These are phyloP conservation scores for Shiraia sp. DNA, from an alignment of 2,329 filamentous ascomycete species.

Conservation along the genomic window DNA sequence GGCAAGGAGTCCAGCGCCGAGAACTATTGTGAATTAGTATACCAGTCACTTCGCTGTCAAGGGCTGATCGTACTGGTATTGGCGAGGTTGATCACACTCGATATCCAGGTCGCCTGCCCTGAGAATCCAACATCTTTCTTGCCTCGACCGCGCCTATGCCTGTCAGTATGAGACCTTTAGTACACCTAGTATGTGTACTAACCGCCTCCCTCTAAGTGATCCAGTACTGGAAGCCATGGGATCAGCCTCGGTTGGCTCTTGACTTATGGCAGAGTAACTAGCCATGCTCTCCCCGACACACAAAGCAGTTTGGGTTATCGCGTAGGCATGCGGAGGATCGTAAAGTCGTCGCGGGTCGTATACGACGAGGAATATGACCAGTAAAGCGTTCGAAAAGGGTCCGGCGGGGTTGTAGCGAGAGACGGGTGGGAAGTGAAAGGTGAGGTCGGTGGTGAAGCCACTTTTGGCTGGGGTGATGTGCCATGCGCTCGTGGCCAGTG, in stretches of 20 bases:
- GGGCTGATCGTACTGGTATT: conserved; percentile 78
- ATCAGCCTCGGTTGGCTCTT: conserved; percentile 44
- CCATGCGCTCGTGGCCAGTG: no score
- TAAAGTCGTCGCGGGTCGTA: neutral
- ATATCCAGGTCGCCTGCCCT: conserved; percentile 84
- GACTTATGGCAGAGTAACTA: conserved; percentile 51
- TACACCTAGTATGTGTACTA: neutral
- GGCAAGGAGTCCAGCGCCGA: conserved; percentile 90
- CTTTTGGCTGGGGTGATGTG: no score
- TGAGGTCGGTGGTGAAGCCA: no score
- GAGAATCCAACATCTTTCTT: conserved; percentile 70
- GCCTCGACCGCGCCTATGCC: conserved; percentile 58
- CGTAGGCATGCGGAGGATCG: conserved; percentile 28
- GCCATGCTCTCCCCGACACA: conserved; percentile 44
- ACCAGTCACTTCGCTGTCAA: neutral
- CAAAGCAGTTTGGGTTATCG: conserved; percentile 19
- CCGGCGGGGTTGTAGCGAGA: neutral
- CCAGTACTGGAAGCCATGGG: conserved; percentile 48
- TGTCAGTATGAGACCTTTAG: conserved; percentile 22
- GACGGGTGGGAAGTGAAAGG: conserved; percentile 5
- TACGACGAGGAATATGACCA: neutral
- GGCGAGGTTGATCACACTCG: conserved; percentile 91
- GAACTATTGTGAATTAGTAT: conserved; percentile 60
- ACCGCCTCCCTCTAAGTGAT: conserved; percentile 46
- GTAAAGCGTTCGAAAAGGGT: neutral